Percentiles rank a stretch among this genome's conserved stretches.
Evolutionary conservation across 75 land plant species (phyloP).

Genomic region (Adiantum capillusveneris): DNA sequence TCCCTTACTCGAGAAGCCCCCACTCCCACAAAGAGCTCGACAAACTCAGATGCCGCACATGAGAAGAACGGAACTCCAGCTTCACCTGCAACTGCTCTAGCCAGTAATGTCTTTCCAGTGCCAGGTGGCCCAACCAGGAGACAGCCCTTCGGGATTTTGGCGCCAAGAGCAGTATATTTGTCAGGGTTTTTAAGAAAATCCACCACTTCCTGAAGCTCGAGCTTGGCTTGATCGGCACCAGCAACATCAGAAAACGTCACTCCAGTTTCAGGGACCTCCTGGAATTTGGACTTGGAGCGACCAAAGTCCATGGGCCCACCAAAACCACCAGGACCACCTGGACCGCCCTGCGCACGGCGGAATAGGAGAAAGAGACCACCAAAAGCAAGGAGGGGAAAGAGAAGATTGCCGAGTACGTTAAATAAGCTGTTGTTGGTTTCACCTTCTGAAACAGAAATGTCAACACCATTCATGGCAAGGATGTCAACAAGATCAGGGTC

Average conservation of each 20-base stretch:
- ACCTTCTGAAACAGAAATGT: slow-evolving; percentile 95
- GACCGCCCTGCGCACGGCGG: slow-evolving; percentile 87
- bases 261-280: slow-evolving; percentile 98
- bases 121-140: slow-evolving; percentile 94
- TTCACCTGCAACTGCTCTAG: slow-evolving; percentile 87
- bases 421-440: slow-evolving; percentile 71
- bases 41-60: slow-evolving; percentile 97
- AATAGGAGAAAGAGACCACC: slow-evolving; percentile 91
- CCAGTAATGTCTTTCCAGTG: slow-evolving; percentile 87
- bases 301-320: slow-evolving; percentile 99
- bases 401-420: slow-evolving; percentile 68
- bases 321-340: slow-evolving; percentile 91
- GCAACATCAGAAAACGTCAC: slow-evolving; percentile 94
- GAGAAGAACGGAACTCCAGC: slow-evolving; percentile 99
- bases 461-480: slow-evolving; percentile 98
- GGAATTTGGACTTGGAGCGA: slow-evolving; percentile 93
- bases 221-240: slow-evolving; percentile 97
- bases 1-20: slow-evolving; percentile 97
- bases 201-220: slow-evolving; percentile 96
- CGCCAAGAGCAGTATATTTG: slow-evolving; percentile 95
- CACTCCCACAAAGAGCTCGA: slow-evolving; percentile 96
- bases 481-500: slow-evolving; percentile 97
- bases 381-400: slow-evolving; percentile 91
- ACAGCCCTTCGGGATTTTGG: slow-evolving; percentile 97
- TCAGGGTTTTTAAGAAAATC: slow-evolving; percentile 99